Conservation (phyloP, 2,329 filamentous ascomycete species). For the Exophiala oligosperma region DNA sequence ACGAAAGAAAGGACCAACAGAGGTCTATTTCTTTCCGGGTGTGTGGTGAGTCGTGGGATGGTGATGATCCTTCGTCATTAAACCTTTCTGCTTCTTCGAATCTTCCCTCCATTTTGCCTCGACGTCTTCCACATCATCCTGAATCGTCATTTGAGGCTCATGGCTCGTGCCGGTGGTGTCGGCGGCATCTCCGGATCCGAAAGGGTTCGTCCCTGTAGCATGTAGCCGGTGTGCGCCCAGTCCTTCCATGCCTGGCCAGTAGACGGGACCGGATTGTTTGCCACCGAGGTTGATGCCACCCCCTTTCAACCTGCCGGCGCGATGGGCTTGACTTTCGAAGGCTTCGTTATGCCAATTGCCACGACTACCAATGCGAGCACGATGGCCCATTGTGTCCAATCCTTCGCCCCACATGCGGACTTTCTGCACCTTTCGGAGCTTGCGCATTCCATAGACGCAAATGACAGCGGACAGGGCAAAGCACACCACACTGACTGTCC, state of each 20-base stretch:
- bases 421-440: constrained; percentile 81
- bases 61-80: constrained; percentile 9
- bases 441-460: constrained; percentile 78
- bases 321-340: constrained; percentile 40
- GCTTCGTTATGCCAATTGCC: constrained; percentile 46
- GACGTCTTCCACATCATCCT: constrained; percentile 18
- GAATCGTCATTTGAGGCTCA: constrained; percentile 5
- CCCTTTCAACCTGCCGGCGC: constrained; percentile 39
- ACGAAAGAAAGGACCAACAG: neutral
- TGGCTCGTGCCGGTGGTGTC: constrained; percentile 1
- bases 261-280: constrained; percentile 23
- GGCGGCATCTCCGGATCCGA: constrained; percentile 1
- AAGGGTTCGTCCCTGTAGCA: neutral
- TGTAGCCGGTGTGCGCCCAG: constrained; percentile 27
- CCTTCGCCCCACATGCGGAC: constrained; percentile 79
- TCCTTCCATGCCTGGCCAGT: constrained; percentile 32
- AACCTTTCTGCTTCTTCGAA: constrained; percentile 9
- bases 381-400: constrained; percentile 34
- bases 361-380: constrained; percentile 27
- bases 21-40: neutral
- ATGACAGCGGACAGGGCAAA: constrained; percentile 73
- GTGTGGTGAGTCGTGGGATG: neutral
- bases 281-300: constrained; percentile 8
- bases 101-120: constrained; percentile 24
- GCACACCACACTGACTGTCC: constrained; percentile 69